phyloP scores from a whole-genome alignment of 2,329 filamentous ascomycete species.

The Colletotrichum sansevieriae region DNA sequence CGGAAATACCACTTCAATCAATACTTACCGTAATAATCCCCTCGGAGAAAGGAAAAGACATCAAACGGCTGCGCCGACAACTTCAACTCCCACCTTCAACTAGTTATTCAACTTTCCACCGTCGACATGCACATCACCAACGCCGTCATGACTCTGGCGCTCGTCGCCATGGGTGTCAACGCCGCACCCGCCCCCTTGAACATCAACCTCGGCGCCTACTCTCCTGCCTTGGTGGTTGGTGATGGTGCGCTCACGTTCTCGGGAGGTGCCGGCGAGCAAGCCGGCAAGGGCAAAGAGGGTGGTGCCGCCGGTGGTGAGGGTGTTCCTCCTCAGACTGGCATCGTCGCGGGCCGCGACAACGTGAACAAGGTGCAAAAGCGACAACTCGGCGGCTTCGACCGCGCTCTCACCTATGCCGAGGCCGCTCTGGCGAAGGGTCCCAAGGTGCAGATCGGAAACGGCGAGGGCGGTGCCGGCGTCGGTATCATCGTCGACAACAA shows the following conservation, averaged over 20 bases:
- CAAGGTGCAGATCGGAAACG: conserved; percentile 56
- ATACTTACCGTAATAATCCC: conserved; percentile 29
- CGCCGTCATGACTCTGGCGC: conserved; percentile 44
- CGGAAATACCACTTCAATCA: conserved; percentile 4
- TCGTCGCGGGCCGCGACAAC: conserved; percentile 5
- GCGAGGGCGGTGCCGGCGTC: conserved; percentile 54
- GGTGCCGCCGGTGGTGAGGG: conserved; percentile 13
- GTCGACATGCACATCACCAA: conserved; percentile 32
- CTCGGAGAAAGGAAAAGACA: conserved; percentile 14
- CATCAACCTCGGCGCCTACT: conserved; percentile 53
- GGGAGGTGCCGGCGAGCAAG: conserved; percentile 45
- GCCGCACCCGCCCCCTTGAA: conserved; percentile 50
- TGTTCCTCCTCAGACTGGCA: conserved; percentile 6
- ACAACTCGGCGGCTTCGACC: conserved; percentile 55
- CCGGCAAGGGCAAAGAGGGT: conserved; percentile 21
- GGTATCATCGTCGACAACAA: conserved; percentile 56
- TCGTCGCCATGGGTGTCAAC: conserved; percentile 46
- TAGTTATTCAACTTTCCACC: not conserved
- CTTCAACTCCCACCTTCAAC: not conserved
- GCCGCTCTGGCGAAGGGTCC: conserved; percentile 55
- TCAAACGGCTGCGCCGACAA: conserved; percentile 36
- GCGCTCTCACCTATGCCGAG: conserved; percentile 55
- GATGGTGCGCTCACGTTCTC: conserved; percentile 62
- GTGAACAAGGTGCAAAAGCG: conserved; percentile 49
- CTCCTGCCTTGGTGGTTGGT: conserved; percentile 51